These are phyloP conservation scores for Xylaria castorea DNA, from an alignment of 495 filamentous ascomycete species.

Conservation along the genomic window DNA sequence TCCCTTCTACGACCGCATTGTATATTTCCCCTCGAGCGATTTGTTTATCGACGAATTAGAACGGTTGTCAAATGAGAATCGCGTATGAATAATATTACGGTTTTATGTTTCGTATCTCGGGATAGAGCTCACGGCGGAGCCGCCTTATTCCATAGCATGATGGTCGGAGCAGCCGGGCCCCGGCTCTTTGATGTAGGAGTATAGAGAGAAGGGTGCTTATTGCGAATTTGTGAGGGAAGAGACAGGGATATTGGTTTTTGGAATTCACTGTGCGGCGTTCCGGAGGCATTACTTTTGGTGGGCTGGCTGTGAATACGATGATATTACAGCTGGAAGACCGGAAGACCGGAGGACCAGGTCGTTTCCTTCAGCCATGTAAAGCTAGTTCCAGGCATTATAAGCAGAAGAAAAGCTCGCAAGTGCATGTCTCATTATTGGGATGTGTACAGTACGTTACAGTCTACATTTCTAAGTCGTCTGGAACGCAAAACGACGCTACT, in stretches of 20 bases:
- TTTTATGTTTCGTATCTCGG: constrained; percentile 35
- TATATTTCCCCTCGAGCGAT: constrained; percentile 37
- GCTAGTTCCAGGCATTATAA: constrained; percentile 1
- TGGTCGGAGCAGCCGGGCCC: constrained; percentile 21
- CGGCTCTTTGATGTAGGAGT: constrained; percentile 21
- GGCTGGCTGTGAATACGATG: constrained; percentile 14
- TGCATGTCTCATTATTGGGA: not conserved
- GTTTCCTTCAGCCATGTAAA: constrained; percentile 2
- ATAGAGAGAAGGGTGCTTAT: constrained; percentile 22
- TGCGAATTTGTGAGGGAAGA: constrained; percentile 12
- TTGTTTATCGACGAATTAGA: constrained; percentile 36
- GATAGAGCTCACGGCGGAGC: constrained; percentile 34
- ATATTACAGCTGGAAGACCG: constrained; percentile 18
- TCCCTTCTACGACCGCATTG: constrained; percentile 37
- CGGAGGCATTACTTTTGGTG: constrained; percentile 16
- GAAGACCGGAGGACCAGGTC: not conserved
- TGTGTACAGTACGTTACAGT: not conserved
- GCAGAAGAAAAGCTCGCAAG: constrained; percentile 3
- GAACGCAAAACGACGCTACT: too few species aligned
- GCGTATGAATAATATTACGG: constrained; percentile 40
- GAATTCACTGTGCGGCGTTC: constrained; percentile 21
- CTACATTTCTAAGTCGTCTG: not conserved
- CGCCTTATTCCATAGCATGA: constrained; percentile 20
- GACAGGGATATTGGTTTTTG: not conserved
- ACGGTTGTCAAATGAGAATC: constrained; percentile 34